Evolutionary conservation across 2,329 filamentous ascomycete genomes (phyloP), one percentile per base, ranked within the genome.

Genomic region (Helotiales sp.): DNA sequence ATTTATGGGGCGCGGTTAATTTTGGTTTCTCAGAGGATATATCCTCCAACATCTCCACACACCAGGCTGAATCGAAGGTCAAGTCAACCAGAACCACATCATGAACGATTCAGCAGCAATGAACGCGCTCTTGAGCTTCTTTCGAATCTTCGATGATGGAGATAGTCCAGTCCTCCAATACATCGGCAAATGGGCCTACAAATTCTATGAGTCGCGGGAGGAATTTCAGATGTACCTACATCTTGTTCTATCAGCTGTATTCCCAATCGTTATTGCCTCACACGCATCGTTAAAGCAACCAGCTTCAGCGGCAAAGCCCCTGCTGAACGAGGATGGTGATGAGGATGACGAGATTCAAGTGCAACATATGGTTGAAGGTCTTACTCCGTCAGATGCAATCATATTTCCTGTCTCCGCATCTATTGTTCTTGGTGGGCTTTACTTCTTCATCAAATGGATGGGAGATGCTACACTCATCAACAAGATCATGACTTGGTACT

Each of bases 381-480:
- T 96, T 52, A 81, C 86, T 8, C 86, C 89, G 1, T 86, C 83
- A 0, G 93, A 98, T 73, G 93, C 91, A 48, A 83, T 98, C 64
- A 73, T 96, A 67, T 90, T 97, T 62, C 95, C 93, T 1, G 66
- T 97, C 30, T 78, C 92, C 54, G 93, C 92, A 5, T 91, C 86
- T 1, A 69, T 79, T 9, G 85, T 88, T 1, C 82, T 98, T 8
- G 81, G 86, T 40, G 85, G 85, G 5, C 79, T 98, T 12, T 98
- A 98, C 76, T 87, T 93, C 67, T 79, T 96, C 59, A 91, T 98
- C 70, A 91, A 96, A 72, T 95, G 88, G 82, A 83, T 97, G 55
- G 80, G 93, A 63, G 90, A 96, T 68, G 87, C 92, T 0, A 80
- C 86, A 10, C 77, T 96, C 22, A 75, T 98, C 67, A 97, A 93